A percentile compares a stretch with the other conserved stretches of the same genome.
These are phyloP conservation scores for Herpomyces periplanetae DNA, from an alignment of 2,329 filamentous ascomycete species.

Conservation along the genomic window DNA sequence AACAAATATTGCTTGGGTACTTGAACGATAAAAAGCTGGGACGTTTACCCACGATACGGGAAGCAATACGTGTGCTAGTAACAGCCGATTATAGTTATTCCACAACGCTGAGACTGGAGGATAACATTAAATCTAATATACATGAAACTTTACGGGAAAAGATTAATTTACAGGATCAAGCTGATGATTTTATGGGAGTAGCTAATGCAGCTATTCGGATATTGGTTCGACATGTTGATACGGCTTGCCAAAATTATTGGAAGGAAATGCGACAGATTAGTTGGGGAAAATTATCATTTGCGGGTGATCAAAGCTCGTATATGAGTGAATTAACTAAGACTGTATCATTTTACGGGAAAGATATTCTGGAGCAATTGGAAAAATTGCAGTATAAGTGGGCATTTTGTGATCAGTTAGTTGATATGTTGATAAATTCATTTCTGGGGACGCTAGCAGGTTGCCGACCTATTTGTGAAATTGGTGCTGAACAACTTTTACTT, in stretches of 20 bases:
- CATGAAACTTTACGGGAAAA: conserved; percentile 31
- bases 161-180: conserved; percentile 66
- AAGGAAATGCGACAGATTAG: conserved; percentile 86
- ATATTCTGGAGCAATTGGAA: conserved; percentile 33
- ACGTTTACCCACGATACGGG: conserved; percentile 16
- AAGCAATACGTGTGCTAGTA: conserved; percentile 55
- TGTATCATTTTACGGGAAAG: conserved; percentile 26
- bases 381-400: conserved; percentile 81
- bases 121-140: conserved; percentile 66
- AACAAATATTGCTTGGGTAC: conserved; percentile 47
- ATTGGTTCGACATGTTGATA: conserved; percentile 44
- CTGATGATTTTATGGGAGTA: conserved; percentile 77
- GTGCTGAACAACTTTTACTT: conserved; percentile 86
- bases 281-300: conserved; percentile 71
- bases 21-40: conserved; percentile 14
- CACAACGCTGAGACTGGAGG: conserved; percentile 67
- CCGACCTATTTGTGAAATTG: conserved; percentile 61
- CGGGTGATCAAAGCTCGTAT: conserved; percentile 73
- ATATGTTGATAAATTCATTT: conserved; percentile 39
- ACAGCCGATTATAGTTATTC: conserved; percentile 90
- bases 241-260: conserved; percentile 52
- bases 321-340: conserved; percentile 38
- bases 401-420: conserved; percentile 82
- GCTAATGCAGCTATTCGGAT: conserved; percentile 52
- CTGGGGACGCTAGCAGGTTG: conserved; percentile 54